These are phyloP conservation scores for Fraxinus paxiana DNA, from an alignment of 305 asterid species.

Conservation along the genomic window DNA sequence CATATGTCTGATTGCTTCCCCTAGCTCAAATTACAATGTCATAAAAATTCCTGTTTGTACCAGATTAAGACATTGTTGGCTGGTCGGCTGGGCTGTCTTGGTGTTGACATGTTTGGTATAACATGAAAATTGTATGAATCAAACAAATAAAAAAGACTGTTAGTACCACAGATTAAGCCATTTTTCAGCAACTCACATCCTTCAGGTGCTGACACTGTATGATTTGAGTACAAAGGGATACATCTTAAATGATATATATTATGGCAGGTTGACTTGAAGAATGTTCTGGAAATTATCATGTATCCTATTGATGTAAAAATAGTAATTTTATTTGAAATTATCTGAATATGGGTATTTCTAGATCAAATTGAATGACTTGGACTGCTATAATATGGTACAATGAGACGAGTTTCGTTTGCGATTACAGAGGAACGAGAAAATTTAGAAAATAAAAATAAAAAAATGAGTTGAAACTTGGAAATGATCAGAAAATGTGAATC, in stretches of 20 bases:
- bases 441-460: not conserved
- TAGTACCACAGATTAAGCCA: constrained; percentile 75
- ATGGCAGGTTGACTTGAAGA: not conserved
- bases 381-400: not conserved
- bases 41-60: not conserved
- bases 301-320: not conserved
- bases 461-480: not conserved
- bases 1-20: not conserved
- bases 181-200: constrained; percentile 81
- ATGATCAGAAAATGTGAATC: not conserved
- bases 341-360: not conserved
- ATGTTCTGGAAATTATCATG: not conserved
- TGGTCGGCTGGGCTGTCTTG: not conserved
- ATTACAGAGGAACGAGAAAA: not conserved
- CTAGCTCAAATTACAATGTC: not conserved
- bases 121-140: not conserved
- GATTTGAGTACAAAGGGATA: constrained; percentile 93
- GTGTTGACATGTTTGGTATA: not conserved
- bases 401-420: constrained; percentile 1
- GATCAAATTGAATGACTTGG: constrained; percentile 7
- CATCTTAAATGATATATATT: constrained; percentile 78
- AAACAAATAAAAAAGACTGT: constrained; percentile 37
- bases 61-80: not conserved
- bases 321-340: not conserved
- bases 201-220: constrained; percentile 88